Conservation (phyloP, 768 basidiomycete species). For the Boletus barrowsii region DNA sequence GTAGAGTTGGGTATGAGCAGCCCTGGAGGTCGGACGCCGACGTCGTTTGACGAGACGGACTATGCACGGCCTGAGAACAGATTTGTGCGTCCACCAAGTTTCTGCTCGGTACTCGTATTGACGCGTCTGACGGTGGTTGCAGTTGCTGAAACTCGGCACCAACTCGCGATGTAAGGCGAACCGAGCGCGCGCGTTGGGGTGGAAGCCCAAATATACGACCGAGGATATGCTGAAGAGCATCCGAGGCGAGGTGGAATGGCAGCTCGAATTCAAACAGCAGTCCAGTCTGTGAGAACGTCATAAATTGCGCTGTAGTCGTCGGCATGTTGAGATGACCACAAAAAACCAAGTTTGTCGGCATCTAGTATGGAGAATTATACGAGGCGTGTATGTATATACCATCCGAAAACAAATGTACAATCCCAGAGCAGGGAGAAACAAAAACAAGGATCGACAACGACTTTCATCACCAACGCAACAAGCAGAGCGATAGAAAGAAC, state of each 20-base stretch:
- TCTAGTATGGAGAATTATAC: neutral
- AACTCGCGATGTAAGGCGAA: conserved; percentile 17
- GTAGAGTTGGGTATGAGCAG: neutral
- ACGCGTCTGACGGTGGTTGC: neutral
- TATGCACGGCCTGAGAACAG: neutral
- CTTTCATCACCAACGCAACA: neutral
- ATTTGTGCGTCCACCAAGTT: neutral
- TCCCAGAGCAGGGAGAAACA: neutral
- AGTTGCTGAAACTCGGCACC: conserved; percentile 12
- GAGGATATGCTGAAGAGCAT: conserved; percentile 18
- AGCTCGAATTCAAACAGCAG: neutral
- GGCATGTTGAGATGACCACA: no score
- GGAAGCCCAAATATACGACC: conserved; percentile 28
- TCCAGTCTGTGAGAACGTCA: no score
- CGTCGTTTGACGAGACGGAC: conserved; percentile 37
- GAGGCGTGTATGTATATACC: conserved; percentile 5
- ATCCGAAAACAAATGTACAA: conserved; percentile 10
- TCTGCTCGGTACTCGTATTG: no score
- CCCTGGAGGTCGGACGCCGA: conserved; percentile 28
- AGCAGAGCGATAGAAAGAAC: conserved; percentile 1
- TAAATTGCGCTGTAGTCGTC: no score
- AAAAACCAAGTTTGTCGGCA: no score
- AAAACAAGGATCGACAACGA: conserved; percentile 1
- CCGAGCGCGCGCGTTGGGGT: conserved; percentile 16
- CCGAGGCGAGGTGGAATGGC: conserved; percentile 10